A percentile compares a stretch with the other conserved stretches of the same genome.
phyloP scores from a whole-genome alignment of 164 flowering plant species.

The Magnolia sinica region DNA sequence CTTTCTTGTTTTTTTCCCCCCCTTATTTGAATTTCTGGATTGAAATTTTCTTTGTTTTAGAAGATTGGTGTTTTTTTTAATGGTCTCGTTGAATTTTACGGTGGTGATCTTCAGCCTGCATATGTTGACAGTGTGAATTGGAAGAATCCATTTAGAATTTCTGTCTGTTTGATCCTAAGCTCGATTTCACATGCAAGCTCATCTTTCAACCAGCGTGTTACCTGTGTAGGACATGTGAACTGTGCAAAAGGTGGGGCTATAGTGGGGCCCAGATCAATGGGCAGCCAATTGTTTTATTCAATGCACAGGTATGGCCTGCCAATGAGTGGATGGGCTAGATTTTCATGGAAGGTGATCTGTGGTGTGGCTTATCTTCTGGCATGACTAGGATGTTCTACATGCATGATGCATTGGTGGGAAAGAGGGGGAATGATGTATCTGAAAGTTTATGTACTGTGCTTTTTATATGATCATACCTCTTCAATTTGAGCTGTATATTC shows the following conservation, averaged over 20 bases:
- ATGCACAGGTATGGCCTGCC: background rate
- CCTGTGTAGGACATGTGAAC: background rate
- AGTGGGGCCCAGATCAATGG: background rate
- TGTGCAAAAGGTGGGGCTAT: background rate
- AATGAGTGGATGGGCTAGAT: background rate
- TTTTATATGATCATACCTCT: no score
- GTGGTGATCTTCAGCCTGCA: no score
- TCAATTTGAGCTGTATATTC: no score
- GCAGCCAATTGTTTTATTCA: background rate
- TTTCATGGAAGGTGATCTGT: background rate
- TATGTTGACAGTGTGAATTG: no score
- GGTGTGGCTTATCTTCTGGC: background rate
- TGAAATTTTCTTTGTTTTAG: background rate
- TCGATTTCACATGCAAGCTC: no score
- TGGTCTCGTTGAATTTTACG: background rate
- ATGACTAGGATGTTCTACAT: background rate
- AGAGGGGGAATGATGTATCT: background rate
- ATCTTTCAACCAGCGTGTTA: no score
- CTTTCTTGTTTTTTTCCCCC: background rate
- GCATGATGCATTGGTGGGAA: background rate
- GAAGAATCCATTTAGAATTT: no score
- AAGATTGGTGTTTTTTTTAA: no score
- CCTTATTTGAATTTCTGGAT: background rate
- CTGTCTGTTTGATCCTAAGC: background rate
- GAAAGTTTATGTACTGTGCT: no score